A percentile compares a stretch with the other conserved stretches of the same genome.
Conservation (phyloP, 352 stramenopile species). For the Globisporangium iwayamae region DNA sequence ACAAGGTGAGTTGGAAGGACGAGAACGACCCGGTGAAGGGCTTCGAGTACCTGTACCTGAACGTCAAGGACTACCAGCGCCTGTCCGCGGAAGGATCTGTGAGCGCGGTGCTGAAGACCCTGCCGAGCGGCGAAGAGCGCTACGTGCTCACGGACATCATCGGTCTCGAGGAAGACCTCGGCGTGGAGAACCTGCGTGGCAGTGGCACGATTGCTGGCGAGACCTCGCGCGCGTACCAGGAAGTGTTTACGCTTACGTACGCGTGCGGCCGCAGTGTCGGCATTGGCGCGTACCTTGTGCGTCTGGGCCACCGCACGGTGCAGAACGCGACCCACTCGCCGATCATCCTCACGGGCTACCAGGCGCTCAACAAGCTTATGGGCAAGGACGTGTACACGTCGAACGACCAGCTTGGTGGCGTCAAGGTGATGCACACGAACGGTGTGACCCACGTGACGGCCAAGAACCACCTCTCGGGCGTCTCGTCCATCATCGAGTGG, state of each 20-base stretch:
- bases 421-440: conserved; percentile 99
- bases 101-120: conserved; percentile 77
- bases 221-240: conserved; percentile 97
- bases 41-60: conserved; percentile 99
- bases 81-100: conserved; percentile 89
- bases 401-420: conserved; percentile 99
- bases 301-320: conserved; percentile 98
- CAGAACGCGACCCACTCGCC: conserved; percentile 97
- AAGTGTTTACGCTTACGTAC: conserved; percentile 99
- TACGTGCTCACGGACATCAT: conserved; percentile 98
- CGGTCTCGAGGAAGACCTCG: conserved; percentile 96
- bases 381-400: conserved; percentile 99
- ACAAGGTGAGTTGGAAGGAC: conserved; percentile 98
- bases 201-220: conserved; percentile 99
- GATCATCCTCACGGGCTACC: conserved; percentile 99
- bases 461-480: conserved; percentile 95
- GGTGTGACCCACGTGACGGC: conserved; percentile 97
- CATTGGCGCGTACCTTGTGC: conserved; percentile 99
- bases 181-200: conserved; percentile 99
- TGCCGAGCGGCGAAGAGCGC: conserved; percentile 69
- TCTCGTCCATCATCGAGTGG: conserved; percentile 97
- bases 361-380: conserved; percentile 99
- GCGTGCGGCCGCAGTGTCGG: conserved; percentile 98
- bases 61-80: conserved; percentile 91
- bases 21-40: conserved; percentile 94